phyloP scores from a whole-genome alignment of 2,329 filamentous ascomycete genomes.

The Paraconiothyrium sp. region DNA sequence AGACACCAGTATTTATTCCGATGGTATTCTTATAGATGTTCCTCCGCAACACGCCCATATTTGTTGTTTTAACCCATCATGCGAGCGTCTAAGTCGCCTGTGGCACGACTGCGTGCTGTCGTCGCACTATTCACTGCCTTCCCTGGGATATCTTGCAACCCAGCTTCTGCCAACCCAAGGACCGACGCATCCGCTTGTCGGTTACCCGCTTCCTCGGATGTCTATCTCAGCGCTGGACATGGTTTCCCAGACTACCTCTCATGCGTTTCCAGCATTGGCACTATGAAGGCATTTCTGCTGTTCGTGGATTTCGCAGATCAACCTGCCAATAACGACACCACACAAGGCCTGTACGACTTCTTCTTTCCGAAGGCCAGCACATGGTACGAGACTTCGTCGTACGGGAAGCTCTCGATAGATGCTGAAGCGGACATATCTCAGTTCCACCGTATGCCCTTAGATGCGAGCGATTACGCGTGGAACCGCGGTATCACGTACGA shows the following conservation, averaged over 20 bases:
- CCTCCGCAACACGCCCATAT: not conserved
- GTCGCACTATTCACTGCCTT: not conserved
- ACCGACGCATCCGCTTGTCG: conserved; percentile 3
- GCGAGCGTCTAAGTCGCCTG: not conserved
- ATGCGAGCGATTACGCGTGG: conserved; percentile 6
- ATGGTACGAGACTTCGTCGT: conserved; percentile 8
- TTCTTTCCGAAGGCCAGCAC: conserved; percentile 10
- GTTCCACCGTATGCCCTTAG: conserved; percentile 9
- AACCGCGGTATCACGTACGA: conserved; percentile 13
- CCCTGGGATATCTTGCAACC: not conserved
- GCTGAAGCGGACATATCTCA: conserved; percentile 6
- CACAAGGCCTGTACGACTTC: conserved; percentile 4
- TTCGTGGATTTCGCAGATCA: conserved; percentile 14
- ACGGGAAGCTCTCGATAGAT: conserved; percentile 1
- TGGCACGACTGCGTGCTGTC: not conserved
- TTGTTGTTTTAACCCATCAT: not conserved
- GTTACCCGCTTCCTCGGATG: not conserved
- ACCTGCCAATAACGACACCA: conserved; percentile 7
- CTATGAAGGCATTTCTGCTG: conserved; percentile 7
- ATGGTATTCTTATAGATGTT: not conserved
- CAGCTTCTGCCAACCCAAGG: not conserved
- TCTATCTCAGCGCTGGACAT: conserved; percentile 6
- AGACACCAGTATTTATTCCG: not conserved
- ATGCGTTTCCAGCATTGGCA: conserved; percentile 2
- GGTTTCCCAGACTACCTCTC: conserved; percentile 2